These are phyloP conservation scores for Hypholoma sublateritium DNA, from an alignment of 768 basidiomycete genomes.

Conservation along the genomic window DNA sequence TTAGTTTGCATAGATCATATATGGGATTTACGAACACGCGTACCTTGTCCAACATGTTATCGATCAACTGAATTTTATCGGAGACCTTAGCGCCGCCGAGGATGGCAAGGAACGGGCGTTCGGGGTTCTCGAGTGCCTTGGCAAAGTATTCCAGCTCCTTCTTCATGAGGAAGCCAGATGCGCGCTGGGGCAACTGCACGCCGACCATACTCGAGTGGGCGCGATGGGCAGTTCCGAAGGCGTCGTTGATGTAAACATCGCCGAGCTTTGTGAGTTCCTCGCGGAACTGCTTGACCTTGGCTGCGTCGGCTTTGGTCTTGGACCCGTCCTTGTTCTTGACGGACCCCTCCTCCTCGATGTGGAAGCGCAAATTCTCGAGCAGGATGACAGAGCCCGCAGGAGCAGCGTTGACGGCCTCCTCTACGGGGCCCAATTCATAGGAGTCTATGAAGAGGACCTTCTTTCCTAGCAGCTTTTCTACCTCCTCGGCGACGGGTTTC, in stretches of 20 bases:
- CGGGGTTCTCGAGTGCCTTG: slow-evolving; percentile 93
- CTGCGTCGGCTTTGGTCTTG: slow-evolving; percentile 91
- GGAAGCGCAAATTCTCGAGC: slow-evolving; percentile 97
- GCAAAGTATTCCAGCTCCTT: slow-evolving; percentile 99
- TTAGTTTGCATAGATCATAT: background rate
- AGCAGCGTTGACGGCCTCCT: slow-evolving; percentile 71
- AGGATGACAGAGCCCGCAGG: slow-evolving; percentile 74
- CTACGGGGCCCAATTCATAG: slow-evolving; percentile 84
- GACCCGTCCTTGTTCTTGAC: slow-evolving; percentile 91
- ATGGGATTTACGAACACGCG: slow-evolving; percentile 7
- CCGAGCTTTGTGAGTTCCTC: slow-evolving; percentile 88
- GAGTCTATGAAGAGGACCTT: slow-evolving; percentile 81
- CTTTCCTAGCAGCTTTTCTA: slow-evolving; percentile 70
- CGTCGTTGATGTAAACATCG: slow-evolving; percentile 98
- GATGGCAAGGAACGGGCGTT: slow-evolving; percentile 96
- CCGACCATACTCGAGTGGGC: slow-evolving; percentile 99
- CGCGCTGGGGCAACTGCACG: slow-evolving; percentile 86
- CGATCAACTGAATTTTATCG: slow-evolving; percentile 98
- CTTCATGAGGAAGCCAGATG: slow-evolving; percentile 95
- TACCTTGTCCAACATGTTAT: slow-evolving; percentile 98
- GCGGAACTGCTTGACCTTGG: slow-evolving; percentile 79
- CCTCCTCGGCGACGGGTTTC: slow-evolving; percentile 79
- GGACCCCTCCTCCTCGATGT: slow-evolving; percentile 97
- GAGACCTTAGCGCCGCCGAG: slow-evolving; percentile 98
- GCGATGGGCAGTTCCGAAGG: slow-evolving; percentile 97